Base-by-base conservation (phyloP, 1,139 yeast genomes). In the Spathaspora sp. region DNA sequence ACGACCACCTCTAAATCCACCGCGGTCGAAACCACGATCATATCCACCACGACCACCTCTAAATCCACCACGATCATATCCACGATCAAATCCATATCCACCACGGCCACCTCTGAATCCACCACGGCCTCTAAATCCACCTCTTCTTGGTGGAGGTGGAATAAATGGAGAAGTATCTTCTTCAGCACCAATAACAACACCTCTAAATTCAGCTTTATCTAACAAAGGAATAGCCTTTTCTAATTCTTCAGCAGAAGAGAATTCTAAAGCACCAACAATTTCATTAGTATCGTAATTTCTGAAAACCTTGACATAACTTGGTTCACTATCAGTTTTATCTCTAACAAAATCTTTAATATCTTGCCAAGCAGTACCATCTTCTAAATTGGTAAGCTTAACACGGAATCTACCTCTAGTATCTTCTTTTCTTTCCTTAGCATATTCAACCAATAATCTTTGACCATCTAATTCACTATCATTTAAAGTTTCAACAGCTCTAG, bases 341-440 rank as follows among this genome's bases (percentile, higher is more conserved):
- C 89, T 74, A 54, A 86, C 86, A 59, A 83, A 81, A 68, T 86
- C 95, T 68, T 86, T 86, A 62, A 86, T 78, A 61, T 86, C 91
- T 75, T 86, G 93, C 95, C 95, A 86, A 45, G 89, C 84, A 47
- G 88, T 78, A 52, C 84, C 84, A 56, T 83, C 86, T 56, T 90
- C 90, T 59, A 86, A 74, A 67, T 81, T 81, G 55, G 80, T 68
- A 34, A 86, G 79, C 61, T 82, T 80, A 49, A 84, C 81, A 74
- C 95, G 81, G 70, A 70, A 81, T 70, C 86, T 84, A 59, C 89
- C 89, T 63, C 84, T 79, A 56, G 84, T 73, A 68, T 72, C 79
- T 61, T 74, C 78, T 55, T 61, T 68, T 60, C 76, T 84, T 60
- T 82, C 79, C 64, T 81, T 82, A 43, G 91, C 89, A 61, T 74